Conservation (phyloP, 495 filamentous ascomycete genomes). For the Parathielavia appendiculata region DNA sequence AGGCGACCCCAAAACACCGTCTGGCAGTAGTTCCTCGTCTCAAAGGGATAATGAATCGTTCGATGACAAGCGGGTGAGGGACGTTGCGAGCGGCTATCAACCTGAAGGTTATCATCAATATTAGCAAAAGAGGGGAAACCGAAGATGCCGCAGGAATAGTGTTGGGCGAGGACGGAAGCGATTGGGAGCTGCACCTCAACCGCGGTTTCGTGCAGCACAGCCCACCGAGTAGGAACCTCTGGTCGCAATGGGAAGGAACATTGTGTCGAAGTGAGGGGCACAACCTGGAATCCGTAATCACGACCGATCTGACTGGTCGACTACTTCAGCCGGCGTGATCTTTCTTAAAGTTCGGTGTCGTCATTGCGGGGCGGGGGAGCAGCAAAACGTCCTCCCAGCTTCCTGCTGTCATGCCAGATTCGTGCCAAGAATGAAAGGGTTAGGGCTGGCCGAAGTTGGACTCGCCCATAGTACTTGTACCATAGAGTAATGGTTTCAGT, state of each 20-base stretch:
- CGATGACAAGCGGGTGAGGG: background rate
- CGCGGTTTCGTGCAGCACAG: background rate
- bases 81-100: background rate
- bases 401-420: too few species aligned
- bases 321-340: background rate
- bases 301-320: background rate
- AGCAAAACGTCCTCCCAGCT: too few species aligned
- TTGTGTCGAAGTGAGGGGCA: background rate
- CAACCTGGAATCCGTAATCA: background rate
- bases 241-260: too few species aligned
- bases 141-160: background rate
- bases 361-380: background rate
- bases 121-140: background rate
- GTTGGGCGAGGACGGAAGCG: too few species aligned
- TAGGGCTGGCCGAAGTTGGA: too few species aligned
- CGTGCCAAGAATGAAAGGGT: too few species aligned
- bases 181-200: background rate
- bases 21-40: background rate
- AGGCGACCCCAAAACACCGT: slow-evolving; percentile 1
- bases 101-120: background rate
- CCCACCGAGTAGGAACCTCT: too few species aligned
- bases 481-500: too few species aligned
- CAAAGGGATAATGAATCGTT: background rate
- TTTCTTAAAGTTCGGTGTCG: background rate
- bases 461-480: too few species aligned